A percentile compares a stretch with the other conserved stretches of the same genome.
These are phyloP conservation scores for Annona cherimola DNA, from an alignment of 164 flowering plant species.

Conservation along the genomic window DNA sequence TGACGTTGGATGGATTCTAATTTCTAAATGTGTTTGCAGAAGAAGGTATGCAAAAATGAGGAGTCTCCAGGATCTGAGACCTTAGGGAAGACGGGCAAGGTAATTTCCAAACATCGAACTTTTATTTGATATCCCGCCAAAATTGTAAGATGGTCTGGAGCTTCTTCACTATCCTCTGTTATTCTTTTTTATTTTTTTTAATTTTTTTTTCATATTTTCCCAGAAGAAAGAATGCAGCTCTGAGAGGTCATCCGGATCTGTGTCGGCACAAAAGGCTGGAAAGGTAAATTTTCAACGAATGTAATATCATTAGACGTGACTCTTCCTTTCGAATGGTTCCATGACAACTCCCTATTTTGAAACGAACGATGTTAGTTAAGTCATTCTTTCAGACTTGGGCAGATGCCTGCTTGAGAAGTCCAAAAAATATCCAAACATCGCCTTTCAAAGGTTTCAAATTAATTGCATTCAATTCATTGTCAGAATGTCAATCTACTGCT, in stretches of 20 bases:
- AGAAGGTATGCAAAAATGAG: conserved; percentile 13
- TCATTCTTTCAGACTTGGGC: not conserved
- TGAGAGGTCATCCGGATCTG: conserved; percentile 8
- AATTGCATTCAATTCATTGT: too few species aligned
- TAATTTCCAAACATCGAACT: conserved; percentile 2
- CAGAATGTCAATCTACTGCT: too few species aligned
- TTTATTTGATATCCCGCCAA: too few species aligned
- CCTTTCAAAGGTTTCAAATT: not conserved
- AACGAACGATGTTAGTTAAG: not conserved
- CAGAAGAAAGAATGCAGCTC: conserved; percentile 16
- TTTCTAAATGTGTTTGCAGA: conserved; percentile 10
- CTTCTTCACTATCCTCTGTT: too few species aligned
- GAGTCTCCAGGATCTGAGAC: conserved; percentile 10
- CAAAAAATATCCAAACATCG: not conserved
- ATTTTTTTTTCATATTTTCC: not conserved
- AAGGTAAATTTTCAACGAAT: conserved; percentile 26
- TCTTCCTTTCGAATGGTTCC: not conserved
- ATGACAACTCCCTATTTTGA: not conserved
- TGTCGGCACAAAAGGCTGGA: conserved; percentile 20
- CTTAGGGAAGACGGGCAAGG: conserved; percentile 32
- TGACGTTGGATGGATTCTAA: not conserved
- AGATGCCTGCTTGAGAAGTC: not conserved
- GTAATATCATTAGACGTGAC: not conserved
- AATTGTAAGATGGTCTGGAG: too few species aligned
- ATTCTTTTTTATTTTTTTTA: too few species aligned